Evolutionary conservation across 2,329 filamentous ascomycete genomes (phyloP), one percentile per base, ranked within the genome.

Genomic region (Xylariomycetidae sp.): DNA sequence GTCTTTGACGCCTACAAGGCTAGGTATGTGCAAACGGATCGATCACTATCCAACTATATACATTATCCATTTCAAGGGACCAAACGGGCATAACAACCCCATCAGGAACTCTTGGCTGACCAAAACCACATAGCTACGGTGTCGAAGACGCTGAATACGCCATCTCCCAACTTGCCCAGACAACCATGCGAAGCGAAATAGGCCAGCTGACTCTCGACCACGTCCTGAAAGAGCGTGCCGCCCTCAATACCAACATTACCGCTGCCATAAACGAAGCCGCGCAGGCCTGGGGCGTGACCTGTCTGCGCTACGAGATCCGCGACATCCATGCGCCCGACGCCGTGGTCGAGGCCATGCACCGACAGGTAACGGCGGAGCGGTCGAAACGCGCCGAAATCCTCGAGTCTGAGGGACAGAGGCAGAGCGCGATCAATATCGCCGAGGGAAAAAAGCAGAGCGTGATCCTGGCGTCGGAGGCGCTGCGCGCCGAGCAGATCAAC

Each of bases 1-100:
- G 89, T 98, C 2, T 95, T 97, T 59, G 92, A 98, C 62, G 90
- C 92, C 9, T 98, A 95, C 66, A 98, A 97, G 67, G 92, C 92
- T 13, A 92, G 86, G 85, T 90, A 63, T 53, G 72, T 51, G 32
- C 27, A n/a, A n/a, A n/a, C n/a, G n/a, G n/a, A n/a, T n/a, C n/a
- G n/a, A n/a, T n/a, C n/a, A n/a, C n/a, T n/a, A n/a, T n/a, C n/a
- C n/a, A n/a, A n/a, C n/a, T n/a, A n/a, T n/a, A n/a, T n/a, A n/a
- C n/a, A n/a, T n/a, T 15, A 4, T 15, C 12, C 17, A 22, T 13
- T 16, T 11, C 17, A n/a, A n/a, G n/a, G n/a, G n/a, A n/a, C 12
- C n/a, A 18, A 8, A 27, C 30, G 30, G 17, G 33, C 27, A 25
- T 16, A 14, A 8, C 22, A 8, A 25, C 3, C 13, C 12, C n/a